A percentile compares a stretch with the other conserved stretches of the same genome.
Evolutionary conservation across 202 grass and related monocot species (phyloP).

Genomic region (Saccharum hybrid): DNA sequence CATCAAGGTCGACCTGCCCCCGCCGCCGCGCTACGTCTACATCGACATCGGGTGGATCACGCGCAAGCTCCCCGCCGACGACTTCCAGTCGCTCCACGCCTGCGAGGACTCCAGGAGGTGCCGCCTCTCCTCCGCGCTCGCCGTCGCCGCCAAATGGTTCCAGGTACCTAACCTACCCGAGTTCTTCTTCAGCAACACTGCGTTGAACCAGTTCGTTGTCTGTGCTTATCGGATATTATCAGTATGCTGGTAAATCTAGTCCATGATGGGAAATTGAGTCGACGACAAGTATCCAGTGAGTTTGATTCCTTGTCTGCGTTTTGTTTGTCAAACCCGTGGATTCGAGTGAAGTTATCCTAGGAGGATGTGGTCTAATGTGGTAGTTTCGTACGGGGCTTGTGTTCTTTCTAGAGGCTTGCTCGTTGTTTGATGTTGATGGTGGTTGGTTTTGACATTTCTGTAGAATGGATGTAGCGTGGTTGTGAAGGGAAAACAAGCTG

Average conservation of each 20-base stretch:
- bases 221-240: neutral
- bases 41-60: constrained; percentile 85
- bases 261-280: neutral
- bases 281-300: neutral
- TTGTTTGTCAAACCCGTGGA: neutral
- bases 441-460: constrained; percentile 40
- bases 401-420: constrained; percentile 15
- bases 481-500: constrained; percentile 16
- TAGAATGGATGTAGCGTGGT: constrained; percentile 24
- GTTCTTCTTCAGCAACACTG: neutral
- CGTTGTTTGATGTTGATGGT: neutral
- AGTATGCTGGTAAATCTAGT: constrained; percentile 3
- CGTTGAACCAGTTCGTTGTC: neutral
- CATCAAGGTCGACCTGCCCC: constrained; percentile 84
- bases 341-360: neutral
- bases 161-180: constrained; percentile 31
- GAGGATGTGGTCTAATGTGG: neutral
- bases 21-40: constrained; percentile 69
- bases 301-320: neutral
- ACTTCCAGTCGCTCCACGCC: constrained; percentile 70
- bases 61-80: constrained; percentile 62
- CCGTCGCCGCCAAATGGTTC: constrained; percentile 52
- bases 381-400: constrained; percentile 30
- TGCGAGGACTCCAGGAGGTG: constrained; percentile 54
- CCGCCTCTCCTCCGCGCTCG: constrained; percentile 52